These are phyloP conservation scores for Chrysoporthe austroafricana DNA, from an alignment of 2,329 filamentous ascomycete species.

Conservation along the genomic window DNA sequence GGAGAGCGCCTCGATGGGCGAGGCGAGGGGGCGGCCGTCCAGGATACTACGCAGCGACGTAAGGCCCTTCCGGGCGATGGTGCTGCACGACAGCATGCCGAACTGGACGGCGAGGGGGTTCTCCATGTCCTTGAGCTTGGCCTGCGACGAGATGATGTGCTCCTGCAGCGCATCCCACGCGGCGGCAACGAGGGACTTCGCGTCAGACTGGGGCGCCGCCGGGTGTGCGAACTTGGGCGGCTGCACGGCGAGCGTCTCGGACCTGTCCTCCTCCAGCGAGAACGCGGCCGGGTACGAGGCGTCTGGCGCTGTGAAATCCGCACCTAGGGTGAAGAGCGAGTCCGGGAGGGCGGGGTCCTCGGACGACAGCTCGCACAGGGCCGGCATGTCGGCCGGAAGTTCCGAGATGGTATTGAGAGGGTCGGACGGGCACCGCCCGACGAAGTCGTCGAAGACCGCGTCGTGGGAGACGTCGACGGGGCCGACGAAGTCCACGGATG, in stretches of 20 bases:
- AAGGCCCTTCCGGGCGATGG: conserved; percentile 48
- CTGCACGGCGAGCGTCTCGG: conserved; percentile 14
- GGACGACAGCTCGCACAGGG: conserved; percentile 33
- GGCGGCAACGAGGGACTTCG: conserved; percentile 46
- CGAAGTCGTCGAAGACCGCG: conserved; percentile 28
- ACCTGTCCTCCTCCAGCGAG: conserved; percentile 38
- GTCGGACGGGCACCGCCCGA: conserved; percentile 34
- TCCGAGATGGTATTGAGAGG: conserved; percentile 43
- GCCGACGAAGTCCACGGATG: conserved; percentile 45
- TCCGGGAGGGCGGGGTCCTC: conserved; percentile 39
- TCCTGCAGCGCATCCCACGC: conserved; percentile 51
- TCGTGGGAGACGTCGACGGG: conserved; percentile 38
- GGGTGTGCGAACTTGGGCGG: not conserved
- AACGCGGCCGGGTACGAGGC: conserved; percentile 44
- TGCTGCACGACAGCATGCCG: conserved; percentile 42
- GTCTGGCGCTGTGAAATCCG: conserved; percentile 38
- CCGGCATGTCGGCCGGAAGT: conserved; percentile 47
- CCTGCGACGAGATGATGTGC: conserved; percentile 49
- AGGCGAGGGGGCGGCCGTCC: conserved; percentile 41
- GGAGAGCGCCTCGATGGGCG: conserved; percentile 51
- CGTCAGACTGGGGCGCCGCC: conserved; percentile 33
- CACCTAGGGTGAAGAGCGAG: conserved; percentile 42
- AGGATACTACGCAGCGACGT: conserved; percentile 46
- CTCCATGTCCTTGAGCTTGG: conserved; percentile 46
- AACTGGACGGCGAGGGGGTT: conserved; percentile 50